Conservation (phyloP, 257 asterid species). For the Penstemon newberryi region DNA sequence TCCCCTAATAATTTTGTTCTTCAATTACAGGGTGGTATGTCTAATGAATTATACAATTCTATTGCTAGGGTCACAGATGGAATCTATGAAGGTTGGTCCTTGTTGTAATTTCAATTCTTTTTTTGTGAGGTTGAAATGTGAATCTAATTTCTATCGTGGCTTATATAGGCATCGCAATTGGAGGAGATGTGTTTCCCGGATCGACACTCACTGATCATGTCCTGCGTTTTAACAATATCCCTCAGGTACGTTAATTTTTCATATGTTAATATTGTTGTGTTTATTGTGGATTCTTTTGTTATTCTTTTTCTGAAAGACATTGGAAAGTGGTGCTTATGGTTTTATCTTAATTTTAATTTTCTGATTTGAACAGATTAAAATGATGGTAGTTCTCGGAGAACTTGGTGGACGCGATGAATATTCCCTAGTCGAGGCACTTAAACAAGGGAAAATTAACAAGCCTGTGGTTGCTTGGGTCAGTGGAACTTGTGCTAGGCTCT, state of each 20-base stretch:
- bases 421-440: slow-evolving; percentile 94
- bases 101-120: slow-evolving; percentile 11
- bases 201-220: slow-evolving; percentile 99
- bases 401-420: slow-evolving; percentile 99
- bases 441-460: slow-evolving; percentile 88
- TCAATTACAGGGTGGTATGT: slow-evolving; percentile 92
- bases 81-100: slow-evolving; percentile 79
- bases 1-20: slow-evolving; percentile 29
- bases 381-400: slow-evolving; percentile 98
- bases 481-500: slow-evolving; percentile 96
- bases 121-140: slow-evolving; percentile 15
- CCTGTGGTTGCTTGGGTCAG: slow-evolving; percentile 99
- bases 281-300: neutral
- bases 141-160: slow-evolving; percentile 23
- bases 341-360: slow-evolving; percentile 26
- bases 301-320: neutral
- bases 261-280: slow-evolving; percentile 12
- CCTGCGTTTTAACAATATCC: slow-evolving; percentile 93
- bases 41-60: slow-evolving; percentile 88
- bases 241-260: slow-evolving; percentile 60
- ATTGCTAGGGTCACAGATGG: slow-evolving; percentile 99
- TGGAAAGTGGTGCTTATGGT: neutral
- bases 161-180: slow-evolving; percentile 87
- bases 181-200: slow-evolving; percentile 99
- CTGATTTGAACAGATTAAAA: slow-evolving; percentile 58